phyloP scores from a whole-genome alignment of 2,329 filamentous ascomycete species.

The Penicillium sumatraense region DNA sequence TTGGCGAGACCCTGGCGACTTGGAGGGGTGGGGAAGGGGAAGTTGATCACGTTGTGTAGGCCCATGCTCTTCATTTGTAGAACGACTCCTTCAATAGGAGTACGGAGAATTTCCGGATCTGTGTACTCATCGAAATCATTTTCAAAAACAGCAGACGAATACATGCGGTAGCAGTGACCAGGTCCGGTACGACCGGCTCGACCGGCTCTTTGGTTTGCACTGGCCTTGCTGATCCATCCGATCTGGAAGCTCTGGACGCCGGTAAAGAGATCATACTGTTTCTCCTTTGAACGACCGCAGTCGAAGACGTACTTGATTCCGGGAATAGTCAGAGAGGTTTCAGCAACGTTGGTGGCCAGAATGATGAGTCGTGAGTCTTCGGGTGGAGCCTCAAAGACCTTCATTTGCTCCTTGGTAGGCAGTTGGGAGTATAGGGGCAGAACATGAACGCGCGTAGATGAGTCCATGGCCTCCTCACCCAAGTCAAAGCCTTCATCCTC shows the following conservation, averaged over 20 bases:
- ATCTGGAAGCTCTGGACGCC: slow-evolving; percentile 96
- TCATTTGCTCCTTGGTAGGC: slow-evolving; percentile 86
- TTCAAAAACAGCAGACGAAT: slow-evolving; percentile 90
- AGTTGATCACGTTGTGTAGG: slow-evolving; percentile 85
- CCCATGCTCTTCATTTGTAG: slow-evolving; percentile 95
- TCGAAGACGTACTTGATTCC: slow-evolving; percentile 96
- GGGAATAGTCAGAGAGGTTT: slow-evolving; percentile 95
- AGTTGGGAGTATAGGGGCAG: slow-evolving; percentile 93
- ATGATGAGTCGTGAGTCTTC: slow-evolving; percentile 84
- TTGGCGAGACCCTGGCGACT: slow-evolving; percentile 75
- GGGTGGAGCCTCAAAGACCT: slow-evolving; percentile 84
- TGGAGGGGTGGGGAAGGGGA: slow-evolving; percentile 93
- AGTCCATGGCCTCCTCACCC: slow-evolving; percentile 61
- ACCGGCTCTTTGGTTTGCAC: slow-evolving; percentile 86
- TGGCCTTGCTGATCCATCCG: slow-evolving; percentile 97
- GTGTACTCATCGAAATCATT: slow-evolving; percentile 85
- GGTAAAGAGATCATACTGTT: slow-evolving; percentile 82
- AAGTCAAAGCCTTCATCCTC: slow-evolving; percentile 70
- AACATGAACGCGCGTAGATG: slow-evolving; percentile 76
- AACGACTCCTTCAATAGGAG: slow-evolving; percentile 90
- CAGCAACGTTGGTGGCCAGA: slow-evolving; percentile 92
- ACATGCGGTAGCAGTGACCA: slow-evolving; percentile 92
- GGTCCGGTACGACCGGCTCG: slow-evolving; percentile 94
- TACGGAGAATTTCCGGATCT: slow-evolving; percentile 84
- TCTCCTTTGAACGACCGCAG: slow-evolving; percentile 88